Conservation (phyloP, 768 basidiomycete genomes). For the Mycena amicta region DNA sequence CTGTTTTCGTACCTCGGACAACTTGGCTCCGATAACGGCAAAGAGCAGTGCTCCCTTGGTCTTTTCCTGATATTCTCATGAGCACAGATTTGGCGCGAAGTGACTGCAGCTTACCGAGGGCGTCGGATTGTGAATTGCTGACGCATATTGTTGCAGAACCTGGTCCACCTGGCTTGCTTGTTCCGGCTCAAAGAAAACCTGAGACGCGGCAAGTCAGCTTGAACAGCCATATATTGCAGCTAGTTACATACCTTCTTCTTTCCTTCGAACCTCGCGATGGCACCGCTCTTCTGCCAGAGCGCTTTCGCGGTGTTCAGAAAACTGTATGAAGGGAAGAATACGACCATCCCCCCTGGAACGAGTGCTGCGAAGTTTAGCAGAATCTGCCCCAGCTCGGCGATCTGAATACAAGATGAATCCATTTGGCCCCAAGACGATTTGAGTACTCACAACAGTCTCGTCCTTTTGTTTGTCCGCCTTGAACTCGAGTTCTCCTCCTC, state of each 20-base stretch:
- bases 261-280: slow-evolving; percentile 58
- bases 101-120: background rate
- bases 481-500: slow-evolving; percentile 76
- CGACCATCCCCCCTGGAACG: slow-evolving; percentile 86
- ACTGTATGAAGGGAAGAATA: slow-evolving; percentile 92
- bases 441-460: slow-evolving; percentile 52
- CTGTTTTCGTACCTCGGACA: slow-evolving; percentile 68
- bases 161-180: slow-evolving; percentile 71
- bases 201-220: background rate
- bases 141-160: slow-evolving; percentile 72
- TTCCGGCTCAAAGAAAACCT: slow-evolving; percentile 92
- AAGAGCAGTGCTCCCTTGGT: slow-evolving; percentile 78
- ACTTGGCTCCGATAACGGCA: slow-evolving; percentile 94
- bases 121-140: slow-evolving; percentile 38
- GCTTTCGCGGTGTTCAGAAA: slow-evolving; percentile 71
- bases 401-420: slow-evolving; percentile 40
- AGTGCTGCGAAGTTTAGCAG: slow-evolving; percentile 78
- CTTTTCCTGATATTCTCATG: slow-evolving; percentile 28
- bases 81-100: background rate
- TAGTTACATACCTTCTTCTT: slow-evolving; percentile 71
- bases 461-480: slow-evolving; percentile 77
- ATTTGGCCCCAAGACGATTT: background rate
- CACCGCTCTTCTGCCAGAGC: slow-evolving; percentile 64
- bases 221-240: background rate
- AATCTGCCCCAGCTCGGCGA: slow-evolving; percentile 81